phyloP scores from a whole-genome alignment of 2,329 filamentous ascomycete species.

The Bipolaris victoriae region DNA sequence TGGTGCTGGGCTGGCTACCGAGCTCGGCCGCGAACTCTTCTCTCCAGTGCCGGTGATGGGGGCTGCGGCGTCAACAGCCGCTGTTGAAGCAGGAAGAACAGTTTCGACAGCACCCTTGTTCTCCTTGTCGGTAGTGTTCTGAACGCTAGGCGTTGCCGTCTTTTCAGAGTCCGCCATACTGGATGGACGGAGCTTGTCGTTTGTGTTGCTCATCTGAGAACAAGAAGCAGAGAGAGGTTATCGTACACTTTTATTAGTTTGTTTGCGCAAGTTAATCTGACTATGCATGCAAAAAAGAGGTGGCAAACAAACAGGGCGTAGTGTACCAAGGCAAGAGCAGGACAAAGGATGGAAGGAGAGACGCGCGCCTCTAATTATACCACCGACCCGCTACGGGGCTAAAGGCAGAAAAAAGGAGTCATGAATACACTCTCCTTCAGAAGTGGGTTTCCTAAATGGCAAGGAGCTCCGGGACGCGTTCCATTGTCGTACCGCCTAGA shows the following conservation, averaged over 20 bases:
- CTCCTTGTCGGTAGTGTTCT: constrained; percentile 28
- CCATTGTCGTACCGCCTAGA: background rate
- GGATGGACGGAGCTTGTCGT: constrained; percentile 34
- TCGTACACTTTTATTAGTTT: background rate
- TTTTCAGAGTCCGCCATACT: constrained; percentile 45
- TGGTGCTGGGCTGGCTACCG: constrained; percentile 19
- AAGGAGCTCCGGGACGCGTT: background rate
- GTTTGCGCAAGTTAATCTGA: background rate
- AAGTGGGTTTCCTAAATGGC: background rate
- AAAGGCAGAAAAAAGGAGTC: background rate
- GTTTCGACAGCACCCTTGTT: constrained; percentile 36
- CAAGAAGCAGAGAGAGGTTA: background rate
- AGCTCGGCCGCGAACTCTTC: constrained; percentile 24
- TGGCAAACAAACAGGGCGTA: background rate
- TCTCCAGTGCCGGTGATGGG: constrained; percentile 9
- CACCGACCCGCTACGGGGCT: too few relatives aligned
- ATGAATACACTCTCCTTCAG: background rate
- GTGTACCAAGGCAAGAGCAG: background rate
- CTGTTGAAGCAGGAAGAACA: constrained; percentile 29
- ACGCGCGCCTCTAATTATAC: constrained; percentile 3
- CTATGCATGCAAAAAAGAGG: background rate
- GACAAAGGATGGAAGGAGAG: background rate
- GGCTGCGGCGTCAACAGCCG: constrained; percentile 27
- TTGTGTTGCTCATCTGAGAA: constrained; percentile 30
- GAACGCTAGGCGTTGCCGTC: constrained; percentile 37